Evolutionary conservation across 257 asterid genomes (phyloP).

Genomic region (Ehretia macrophylla): DNA sequence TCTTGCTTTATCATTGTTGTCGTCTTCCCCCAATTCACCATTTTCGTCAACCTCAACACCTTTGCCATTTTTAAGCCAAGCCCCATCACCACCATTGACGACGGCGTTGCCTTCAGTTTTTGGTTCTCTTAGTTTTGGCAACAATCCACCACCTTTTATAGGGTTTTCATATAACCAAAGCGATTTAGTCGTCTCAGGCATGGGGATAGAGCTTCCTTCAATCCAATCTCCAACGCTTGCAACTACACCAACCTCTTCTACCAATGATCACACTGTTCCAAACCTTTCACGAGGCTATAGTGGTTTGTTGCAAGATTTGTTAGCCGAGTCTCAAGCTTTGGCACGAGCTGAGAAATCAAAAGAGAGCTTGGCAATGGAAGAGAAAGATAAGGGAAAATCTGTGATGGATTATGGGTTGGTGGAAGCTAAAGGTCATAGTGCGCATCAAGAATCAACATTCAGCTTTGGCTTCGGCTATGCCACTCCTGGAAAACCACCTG

Average conservation of each 20-base stretch:
- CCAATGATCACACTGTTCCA: constrained; percentile 20
- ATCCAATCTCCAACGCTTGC: constrained; percentile 29
- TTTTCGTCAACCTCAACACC: constrained; percentile 11
- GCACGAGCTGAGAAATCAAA: constrained; percentile 9
- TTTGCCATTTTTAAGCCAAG: constrained; percentile 17
- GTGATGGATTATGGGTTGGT: constrained; percentile 19
- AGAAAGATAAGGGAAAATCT: constrained; percentile 6
- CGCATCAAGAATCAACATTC: constrained; percentile 19
- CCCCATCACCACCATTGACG: constrained; percentile 12
- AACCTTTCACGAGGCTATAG: constrained; percentile 23
- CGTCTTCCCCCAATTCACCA: constrained; percentile 17
- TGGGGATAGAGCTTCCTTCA: constrained; percentile 45
- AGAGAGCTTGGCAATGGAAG: background rate
- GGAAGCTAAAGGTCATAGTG: constrained; percentile 18
- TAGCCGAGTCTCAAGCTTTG: constrained; percentile 39
- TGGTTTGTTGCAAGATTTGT: constrained; percentile 54
- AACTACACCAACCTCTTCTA: constrained; percentile 33
- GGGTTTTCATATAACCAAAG: constrained; percentile 11
- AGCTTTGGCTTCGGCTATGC: constrained; percentile 21
- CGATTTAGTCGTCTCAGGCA: background rate
- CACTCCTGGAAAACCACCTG: constrained; percentile 16
- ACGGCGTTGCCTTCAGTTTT: constrained; percentile 19
- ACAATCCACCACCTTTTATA: constrained; percentile 3
- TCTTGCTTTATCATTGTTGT: constrained; percentile 26
- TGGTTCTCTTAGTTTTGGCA: constrained; percentile 18